Evolutionary conservation across 1,284 basidiomycete species (phyloP), one percentile per base, ranked within the genome.

Genomic region (Puccinia hordei): DNA sequence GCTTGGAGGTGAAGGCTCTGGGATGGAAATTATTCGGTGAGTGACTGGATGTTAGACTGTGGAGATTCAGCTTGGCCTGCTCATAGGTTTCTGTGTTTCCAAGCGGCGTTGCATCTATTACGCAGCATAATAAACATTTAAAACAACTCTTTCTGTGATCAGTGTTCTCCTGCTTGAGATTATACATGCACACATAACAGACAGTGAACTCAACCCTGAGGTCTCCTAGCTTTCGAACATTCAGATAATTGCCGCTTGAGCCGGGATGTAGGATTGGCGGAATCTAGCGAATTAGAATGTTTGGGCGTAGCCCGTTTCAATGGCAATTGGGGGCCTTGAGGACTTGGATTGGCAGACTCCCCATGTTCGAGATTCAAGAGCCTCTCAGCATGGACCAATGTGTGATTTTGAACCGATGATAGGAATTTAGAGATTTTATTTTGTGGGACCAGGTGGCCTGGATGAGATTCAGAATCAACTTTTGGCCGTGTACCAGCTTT

Each of bases 211-310:
- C 68, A 71, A 71, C 68, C 46, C 17, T 53, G 27, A 15, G 68
- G 35, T 55, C 68, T 71, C 27, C 27, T 53, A 13, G 30, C 46
- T 24, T 71, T 71, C 30, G 68, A 55, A 71, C 68, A 55, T 49
- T 55, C 49, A 53, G 68, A 55, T 49, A 71, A n/a, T 49, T 71
- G 46, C 35, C 27, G 68, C 30, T 71, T 51, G 49, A 71, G 46
- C 27, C 51, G 27, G 46, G 68, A 71, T 53, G 68, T 51, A 17
- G 46, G 46, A 53, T 71, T 55, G 33, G 66, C n/a, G 35, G 46
- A 71, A n/a, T 71, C 68, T 19, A 71, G 51, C 5, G 68, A 53
- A 38, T 46, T 49, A 38, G 68, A 24, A 30, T 53, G 46, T 51
- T 71, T 51, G 68, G 22, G 49, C 49, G 24, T 46, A n/a, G 49